phyloP scores from a whole-genome alignment of 1,139 yeast genomes.

The Keqinozyma sinolaborantium region DNA sequence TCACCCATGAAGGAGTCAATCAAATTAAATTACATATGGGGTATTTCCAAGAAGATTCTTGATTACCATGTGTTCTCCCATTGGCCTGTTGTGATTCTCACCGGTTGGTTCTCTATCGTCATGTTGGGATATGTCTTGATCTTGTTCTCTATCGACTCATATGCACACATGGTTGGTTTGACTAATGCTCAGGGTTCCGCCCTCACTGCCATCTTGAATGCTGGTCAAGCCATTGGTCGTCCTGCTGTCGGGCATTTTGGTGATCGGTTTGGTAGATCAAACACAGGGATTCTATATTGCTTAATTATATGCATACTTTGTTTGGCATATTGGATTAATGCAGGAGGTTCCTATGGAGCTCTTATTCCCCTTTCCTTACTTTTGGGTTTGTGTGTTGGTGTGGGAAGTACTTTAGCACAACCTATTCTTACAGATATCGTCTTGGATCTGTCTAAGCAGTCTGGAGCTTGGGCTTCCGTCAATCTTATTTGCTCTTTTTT shows the following conservation, averaged over 20 bases:
- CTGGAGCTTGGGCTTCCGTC: constrained; percentile 59
- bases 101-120: constrained; percentile 55
- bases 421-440: constrained; percentile 59
- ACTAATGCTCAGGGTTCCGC: constrained; percentile 52
- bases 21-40: constrained; percentile 15
- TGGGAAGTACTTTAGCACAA: constrained; percentile 61
- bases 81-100: constrained; percentile 38
- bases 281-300: constrained; percentile 37
- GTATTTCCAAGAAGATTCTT: constrained; percentile 20
- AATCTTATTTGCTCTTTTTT: constrained; percentile 46
- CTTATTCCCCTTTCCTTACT: constrained; percentile 50
- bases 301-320: constrained; percentile 28
- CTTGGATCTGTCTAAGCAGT: constrained; percentile 40
- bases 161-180: constrained; percentile 59
- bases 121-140: constrained; percentile 57
- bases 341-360: constrained; percentile 46
- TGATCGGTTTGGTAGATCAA: constrained; percentile 58
- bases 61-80: constrained; percentile 28
- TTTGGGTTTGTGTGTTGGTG: constrained; percentile 56
- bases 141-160: constrained; percentile 59
- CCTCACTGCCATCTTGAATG: constrained; percentile 59
- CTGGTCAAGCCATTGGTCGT: constrained; percentile 64
- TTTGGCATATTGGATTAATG: constrained; percentile 52
- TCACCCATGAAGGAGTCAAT: constrained; percentile 21
- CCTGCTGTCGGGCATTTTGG: constrained; percentile 58